Conservation (phyloP, 1,284 basidiomycete species). For the Cerrena zonata region DNA sequence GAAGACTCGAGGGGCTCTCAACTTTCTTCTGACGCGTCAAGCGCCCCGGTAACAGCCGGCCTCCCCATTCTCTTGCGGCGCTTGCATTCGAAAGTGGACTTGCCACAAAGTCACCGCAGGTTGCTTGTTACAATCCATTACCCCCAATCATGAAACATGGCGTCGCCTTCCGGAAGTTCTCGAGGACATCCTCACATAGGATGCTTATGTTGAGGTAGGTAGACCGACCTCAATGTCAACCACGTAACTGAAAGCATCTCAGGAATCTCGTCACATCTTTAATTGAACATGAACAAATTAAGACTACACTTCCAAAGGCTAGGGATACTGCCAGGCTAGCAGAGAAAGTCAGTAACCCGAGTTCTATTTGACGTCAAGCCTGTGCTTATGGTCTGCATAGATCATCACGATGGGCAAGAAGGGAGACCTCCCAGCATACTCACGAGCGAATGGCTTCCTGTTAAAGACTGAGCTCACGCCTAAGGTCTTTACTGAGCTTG, state of each 20-base stretch:
- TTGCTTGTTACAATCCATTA: background rate
- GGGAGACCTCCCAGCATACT: conserved; percentile 58
- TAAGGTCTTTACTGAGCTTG: conserved; percentile 79
- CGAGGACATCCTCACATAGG: conserved; percentile 80
- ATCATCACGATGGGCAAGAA: conserved; percentile 87
- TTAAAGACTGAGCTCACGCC: conserved; percentile 66
- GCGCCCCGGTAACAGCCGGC: background rate
- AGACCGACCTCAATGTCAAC: background rate
- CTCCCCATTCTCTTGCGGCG: background rate
- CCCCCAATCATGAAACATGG: conserved; percentile 77
- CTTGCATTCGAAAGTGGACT: background rate
- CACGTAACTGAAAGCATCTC: conserved; percentile 3
- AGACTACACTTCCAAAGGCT: conserved; percentile 94
- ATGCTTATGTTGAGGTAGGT: conserved; percentile 79
- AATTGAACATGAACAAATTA: conserved; percentile 92
- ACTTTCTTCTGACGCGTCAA: background rate
- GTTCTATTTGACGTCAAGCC: too few relatives aligned
- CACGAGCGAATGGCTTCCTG: conserved; percentile 70
- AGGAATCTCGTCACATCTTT: conserved; percentile 94
- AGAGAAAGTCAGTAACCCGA: conserved; percentile 85
- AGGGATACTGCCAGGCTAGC: conserved; percentile 86
- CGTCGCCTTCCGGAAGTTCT: conserved; percentile 82
- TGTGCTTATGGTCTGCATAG: too few relatives aligned
- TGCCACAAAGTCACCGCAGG: background rate
- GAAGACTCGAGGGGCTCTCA: background rate